A percentile compares a stretch with the other conserved stretches of the same genome.
Evolutionary conservation across 495 filamentous ascomycete species (phyloP).

Genomic region (Mycothermus thermophilus): DNA sequence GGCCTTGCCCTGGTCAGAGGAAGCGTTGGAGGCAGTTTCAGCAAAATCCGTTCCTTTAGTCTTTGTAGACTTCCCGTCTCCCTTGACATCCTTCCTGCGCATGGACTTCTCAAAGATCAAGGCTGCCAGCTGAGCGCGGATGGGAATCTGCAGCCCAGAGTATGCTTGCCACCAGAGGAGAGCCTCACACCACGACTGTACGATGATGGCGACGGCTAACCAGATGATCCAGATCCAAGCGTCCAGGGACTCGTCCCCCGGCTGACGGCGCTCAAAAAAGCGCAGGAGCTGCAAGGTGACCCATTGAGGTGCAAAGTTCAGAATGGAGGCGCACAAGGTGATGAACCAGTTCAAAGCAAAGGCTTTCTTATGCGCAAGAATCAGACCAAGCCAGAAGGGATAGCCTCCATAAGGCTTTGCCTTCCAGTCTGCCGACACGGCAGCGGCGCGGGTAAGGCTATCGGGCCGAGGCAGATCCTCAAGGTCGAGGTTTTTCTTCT

Average conservation of each 20-base stretch:
- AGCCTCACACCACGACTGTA: conserved; percentile 43
- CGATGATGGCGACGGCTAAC: conserved; percentile 43
- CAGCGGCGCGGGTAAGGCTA: conserved; percentile 32
- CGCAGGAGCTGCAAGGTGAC: conserved; percentile 51
- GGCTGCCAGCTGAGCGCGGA: conserved; percentile 56
- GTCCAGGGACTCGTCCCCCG: conserved; percentile 28
- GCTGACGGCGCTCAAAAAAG: conserved; percentile 45
- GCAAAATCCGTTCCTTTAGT: conserved; percentile 3
- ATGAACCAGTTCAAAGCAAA: conserved; percentile 43
- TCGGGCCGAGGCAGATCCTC: conserved; percentile 45
- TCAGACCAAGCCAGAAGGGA: conserved; percentile 49
- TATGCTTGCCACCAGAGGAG: conserved; percentile 54
- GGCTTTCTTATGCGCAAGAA: conserved; percentile 38
- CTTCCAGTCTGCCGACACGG: conserved; percentile 39
- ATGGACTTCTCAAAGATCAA: conserved; percentile 66
- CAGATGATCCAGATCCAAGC: conserved; percentile 56
- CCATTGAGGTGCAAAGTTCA: conserved; percentile 57
- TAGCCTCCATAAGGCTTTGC: conserved; percentile 22
- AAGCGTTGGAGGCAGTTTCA: conserved; percentile 1
- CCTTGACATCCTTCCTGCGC: conserved; percentile 63
- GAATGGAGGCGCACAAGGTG: conserved; percentile 37
- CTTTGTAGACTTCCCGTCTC: conserved; percentile 17
- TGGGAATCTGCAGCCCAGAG: conserved; percentile 47
- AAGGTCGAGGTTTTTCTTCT: conserved; percentile 44
- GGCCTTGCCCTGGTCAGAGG: conserved; percentile 3